Evolutionary conservation across 495 filamentous ascomycete species (phyloP), one percentile per base, ranked within the genome.

Genomic region (Xylaria intraflava): DNA sequence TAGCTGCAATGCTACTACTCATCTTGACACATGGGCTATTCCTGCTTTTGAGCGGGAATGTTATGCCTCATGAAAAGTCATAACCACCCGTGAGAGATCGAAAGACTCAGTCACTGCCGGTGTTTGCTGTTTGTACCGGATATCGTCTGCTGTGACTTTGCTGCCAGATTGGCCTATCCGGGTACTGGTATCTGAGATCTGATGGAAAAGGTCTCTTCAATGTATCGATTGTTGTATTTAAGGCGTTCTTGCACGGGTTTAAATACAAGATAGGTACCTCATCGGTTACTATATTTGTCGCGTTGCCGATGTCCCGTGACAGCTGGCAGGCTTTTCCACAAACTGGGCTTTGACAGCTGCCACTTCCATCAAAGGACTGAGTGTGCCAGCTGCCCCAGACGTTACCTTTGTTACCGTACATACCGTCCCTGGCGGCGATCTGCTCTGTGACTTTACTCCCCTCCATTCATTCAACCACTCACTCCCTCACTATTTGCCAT

Each of bases 401-500:
- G 51, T 53, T 42, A 53, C 51, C 11, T 27, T 30, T 29, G 4
- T 16, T 36, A 17, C 20, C 14, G 39, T 36, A n/a, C n/a, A n/a
- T 14, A 46, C 30, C 10, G 23, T 22, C 20, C 10, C 19, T 27
- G 38, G 22, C 3, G n/a, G 9, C 24, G 14, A 31, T 40, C 46
- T 46, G 24, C 33, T 42, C 30, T n/a, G n/a, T n/a, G n/a, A n/a
- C n/a, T n/a, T n/a, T n/a, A 19, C 27, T n/a, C 14, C 40, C 24
- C 30, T 30, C 42, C 24, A 27, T 46, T 8, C 35, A 38, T 11
- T 10, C 48, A 41, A 16, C 30, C 19, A 53, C 29, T 39, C 39
- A 46, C 45, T 35, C 52, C 38, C 49, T 44, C 45, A 36, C 44
- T 45, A 27, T 43, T 8, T 11, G 52, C 45, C 52, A 55, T 55